Evolutionary conservation across 169 alveolate genomes (phyloP).

Genomic region (Amoebophrya sp.): DNA sequence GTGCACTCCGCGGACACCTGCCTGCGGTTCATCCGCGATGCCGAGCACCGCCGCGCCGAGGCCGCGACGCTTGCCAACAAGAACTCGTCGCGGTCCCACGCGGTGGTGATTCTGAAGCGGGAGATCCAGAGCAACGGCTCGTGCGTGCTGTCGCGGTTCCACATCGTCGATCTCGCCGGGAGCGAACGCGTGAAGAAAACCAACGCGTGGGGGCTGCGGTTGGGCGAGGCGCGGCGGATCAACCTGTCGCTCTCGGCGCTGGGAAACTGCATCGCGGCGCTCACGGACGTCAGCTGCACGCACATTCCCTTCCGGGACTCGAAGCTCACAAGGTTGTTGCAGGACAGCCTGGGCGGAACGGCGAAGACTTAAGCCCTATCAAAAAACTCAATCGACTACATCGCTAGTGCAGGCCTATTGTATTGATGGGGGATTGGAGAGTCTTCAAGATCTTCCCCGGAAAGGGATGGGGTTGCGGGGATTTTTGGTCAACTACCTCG

Average conservation of each 20-base stretch:
- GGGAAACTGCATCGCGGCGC: conserved; percentile 10
- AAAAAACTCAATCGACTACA: no score
- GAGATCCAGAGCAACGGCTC: not conserved
- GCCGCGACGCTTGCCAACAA: not conserved
- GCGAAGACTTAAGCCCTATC: no score
- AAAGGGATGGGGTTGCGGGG: no score
- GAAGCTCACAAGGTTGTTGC: conserved; percentile 8
- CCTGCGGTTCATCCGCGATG: not conserved
- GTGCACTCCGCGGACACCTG: not conserved
- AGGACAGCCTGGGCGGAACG: conserved; percentile 12
- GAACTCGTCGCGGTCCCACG: not conserved
- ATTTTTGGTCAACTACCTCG: no score
- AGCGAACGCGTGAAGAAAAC: not conserved
- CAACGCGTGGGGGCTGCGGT: not conserved
- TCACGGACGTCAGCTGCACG: conserved; percentile 4
- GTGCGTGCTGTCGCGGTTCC: not conserved
- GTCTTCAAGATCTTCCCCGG: no score
- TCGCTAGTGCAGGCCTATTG: no score
- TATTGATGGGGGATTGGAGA: no score
- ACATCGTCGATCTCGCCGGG: not conserved
- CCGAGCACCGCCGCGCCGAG: not conserved
- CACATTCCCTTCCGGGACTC: conserved; percentile 13
- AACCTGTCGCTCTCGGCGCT: conserved; percentile 9
- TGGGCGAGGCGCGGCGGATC: conserved; percentile 13
- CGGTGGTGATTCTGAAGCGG: not conserved